Evolutionary conservation across 495 filamentous ascomycete species (phyloP).

Genomic region (Cenococcum geophilum): DNA sequence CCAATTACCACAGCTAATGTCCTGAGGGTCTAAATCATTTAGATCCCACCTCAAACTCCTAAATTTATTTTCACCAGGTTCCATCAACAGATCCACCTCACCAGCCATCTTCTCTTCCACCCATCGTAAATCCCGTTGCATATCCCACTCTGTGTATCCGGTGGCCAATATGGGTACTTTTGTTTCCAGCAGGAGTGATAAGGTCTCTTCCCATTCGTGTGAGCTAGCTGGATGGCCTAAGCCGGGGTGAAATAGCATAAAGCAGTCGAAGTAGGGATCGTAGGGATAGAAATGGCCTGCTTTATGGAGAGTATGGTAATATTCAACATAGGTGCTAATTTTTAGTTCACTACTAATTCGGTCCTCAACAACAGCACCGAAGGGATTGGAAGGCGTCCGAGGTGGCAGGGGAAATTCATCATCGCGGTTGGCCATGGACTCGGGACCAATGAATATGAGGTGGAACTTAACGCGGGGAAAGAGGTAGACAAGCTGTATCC

Average conservation of each 20-base stretch:
- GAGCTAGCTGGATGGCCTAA: conserved; percentile 87
- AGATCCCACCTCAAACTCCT: conserved; percentile 94
- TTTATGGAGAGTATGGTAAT: conserved; percentile 94
- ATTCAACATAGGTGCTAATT: conserved; percentile 94
- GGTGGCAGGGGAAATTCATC: conserved; percentile 84
- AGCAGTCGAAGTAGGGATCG: conserved; percentile 96
- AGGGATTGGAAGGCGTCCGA: conserved; percentile 77
- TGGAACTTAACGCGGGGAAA: conserved; percentile 79
- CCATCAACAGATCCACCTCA: conserved; percentile 85
- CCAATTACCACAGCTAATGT: conserved; percentile 94
- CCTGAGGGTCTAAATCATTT: conserved; percentile 90
- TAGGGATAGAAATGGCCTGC: conserved; percentile 83
- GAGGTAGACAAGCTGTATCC: conserved; percentile 83
- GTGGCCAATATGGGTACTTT: conserved; percentile 91
- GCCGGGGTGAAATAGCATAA: conserved; percentile 93
- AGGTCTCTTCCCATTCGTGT: conserved; percentile 86
- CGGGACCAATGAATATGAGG: conserved; percentile 90
- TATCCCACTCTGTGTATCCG: conserved; percentile 91
- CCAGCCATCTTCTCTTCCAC: conserved; percentile 74
- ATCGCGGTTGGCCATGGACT: conserved; percentile 87
- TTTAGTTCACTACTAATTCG: conserved; percentile 79
- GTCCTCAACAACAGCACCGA: conserved; percentile 86
- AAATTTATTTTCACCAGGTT: conserved; percentile 91
- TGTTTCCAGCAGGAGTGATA: conserved; percentile 85
- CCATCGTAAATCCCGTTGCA: conserved; percentile 86